A percentile compares a stretch with the other conserved stretches of the same genome.
Conservation (phyloP, 1,284 basidiomycete genomes). For the Phlebopus sp. region DNA sequence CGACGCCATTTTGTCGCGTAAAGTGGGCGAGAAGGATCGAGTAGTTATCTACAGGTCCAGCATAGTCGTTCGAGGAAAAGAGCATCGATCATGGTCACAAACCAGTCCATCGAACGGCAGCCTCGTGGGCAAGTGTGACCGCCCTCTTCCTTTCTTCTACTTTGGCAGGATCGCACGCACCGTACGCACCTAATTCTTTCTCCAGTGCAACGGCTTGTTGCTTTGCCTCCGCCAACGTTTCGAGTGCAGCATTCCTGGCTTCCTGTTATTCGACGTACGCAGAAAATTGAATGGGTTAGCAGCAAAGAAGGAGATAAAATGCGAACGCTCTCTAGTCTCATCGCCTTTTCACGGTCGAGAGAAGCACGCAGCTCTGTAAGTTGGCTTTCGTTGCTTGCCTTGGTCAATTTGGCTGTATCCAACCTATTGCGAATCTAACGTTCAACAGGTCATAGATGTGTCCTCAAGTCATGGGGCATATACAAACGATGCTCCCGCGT, state of each 20-base stretch:
- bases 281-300: not conserved
- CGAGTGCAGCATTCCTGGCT: slow-evolving; percentile 50
- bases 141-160: slow-evolving; percentile 74
- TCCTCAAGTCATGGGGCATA: not conserved
- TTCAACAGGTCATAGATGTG: slow-evolving; percentile 7
- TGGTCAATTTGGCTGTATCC: slow-evolving; percentile 50
- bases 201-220: slow-evolving; percentile 58
- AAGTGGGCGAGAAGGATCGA: slow-evolving; percentile 60
- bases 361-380: slow-evolving; percentile 42
- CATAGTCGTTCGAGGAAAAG: not conserved
- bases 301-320: not conserved
- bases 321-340: slow-evolving; percentile 66
- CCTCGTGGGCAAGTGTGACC: slow-evolving; percentile 72
- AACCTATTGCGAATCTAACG: slow-evolving; percentile 60
- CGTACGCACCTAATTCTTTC: slow-evolving; percentile 70
- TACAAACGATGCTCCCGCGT: slow-evolving; percentile 67
- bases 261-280: slow-evolving; percentile 38
- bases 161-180: slow-evolving; percentile 78
- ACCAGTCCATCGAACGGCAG: slow-evolving; percentile 85
- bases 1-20: slow-evolving; percentile 56
- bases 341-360: slow-evolving; percentile 52
- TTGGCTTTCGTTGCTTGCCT: slow-evolving; percentile 46
- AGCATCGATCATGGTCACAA: slow-evolving; percentile 18
- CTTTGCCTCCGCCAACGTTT: slow-evolving; percentile 48
- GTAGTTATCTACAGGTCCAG: slow-evolving; percentile 49